Base-by-base conservation (phyloP, 225 moss, liverwort and hornwort species). In the Anthoceros angustus region DNA sequence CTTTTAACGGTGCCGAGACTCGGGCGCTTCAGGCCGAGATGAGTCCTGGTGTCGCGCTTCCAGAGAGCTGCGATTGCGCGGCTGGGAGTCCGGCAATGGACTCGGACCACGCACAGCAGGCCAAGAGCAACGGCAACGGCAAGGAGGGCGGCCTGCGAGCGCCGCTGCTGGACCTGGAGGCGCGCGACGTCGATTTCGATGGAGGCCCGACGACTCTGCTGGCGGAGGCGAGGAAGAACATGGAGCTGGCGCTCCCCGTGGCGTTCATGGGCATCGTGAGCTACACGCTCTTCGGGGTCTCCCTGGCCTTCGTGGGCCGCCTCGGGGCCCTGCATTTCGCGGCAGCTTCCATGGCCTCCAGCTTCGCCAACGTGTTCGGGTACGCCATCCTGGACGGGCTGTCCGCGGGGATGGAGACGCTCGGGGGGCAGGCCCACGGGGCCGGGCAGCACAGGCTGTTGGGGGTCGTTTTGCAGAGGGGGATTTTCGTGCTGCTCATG, bases 311-410 rank as follows among this genome's bases (percentile, higher is more conserved):
- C 16, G 81, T 81, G 46, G 81, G 81, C 16, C 75, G 75, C 43
- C 62, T 81, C 49, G 81, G 81, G 10, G 70, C 81, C 10, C 62
- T 81, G 10, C 1, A 73, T 5, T 62, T 81, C 25, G 81, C 81
- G 40, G 81, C 75, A 68, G 70, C 81, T 73, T 75, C 81, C 0
- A 81, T 81, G 81, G 81, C 78, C 18, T 46, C 70, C 72, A 81
- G 81, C 68, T 81, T 77, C 40, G 75, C 77, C 45, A 81, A 81
- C 43, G 81, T 81, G 40, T 75, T 75, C 40, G 81, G 81, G 5
- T 78, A 68, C 42, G 75, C 81, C 18, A 75, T 78, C n/a, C 81
- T 81, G 77, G 80, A 77, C 24, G 77, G 77, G 23, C 66, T 81
- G 73, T 61, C 75, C 16, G 78, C 75, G 46, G 81, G 77, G 45